Evolutionary conservation across 1,284 basidiomycete species (phyloP).

Genomic region (Sporisorium exsertum): DNA sequence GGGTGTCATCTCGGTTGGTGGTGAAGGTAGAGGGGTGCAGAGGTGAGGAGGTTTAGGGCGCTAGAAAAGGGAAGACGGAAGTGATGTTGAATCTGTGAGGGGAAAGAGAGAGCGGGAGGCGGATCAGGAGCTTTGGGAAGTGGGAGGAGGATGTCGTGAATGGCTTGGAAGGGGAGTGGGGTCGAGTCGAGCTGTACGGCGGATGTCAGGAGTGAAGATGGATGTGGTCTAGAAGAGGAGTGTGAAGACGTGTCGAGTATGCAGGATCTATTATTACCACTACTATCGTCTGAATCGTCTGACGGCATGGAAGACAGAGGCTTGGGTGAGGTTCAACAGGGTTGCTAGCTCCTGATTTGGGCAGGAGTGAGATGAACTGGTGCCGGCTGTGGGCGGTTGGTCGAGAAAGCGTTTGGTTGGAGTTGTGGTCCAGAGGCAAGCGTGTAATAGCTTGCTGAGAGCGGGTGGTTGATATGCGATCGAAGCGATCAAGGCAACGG

Average conservation of each 20-base stretch:
- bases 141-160: conserved; percentile 42
- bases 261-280: conserved; percentile 50
- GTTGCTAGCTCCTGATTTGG: conserved; percentile 48
- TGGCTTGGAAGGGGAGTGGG: conserved; percentile 23
- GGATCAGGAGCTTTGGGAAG: conserved; percentile 55
- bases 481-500: conserved; percentile 10
- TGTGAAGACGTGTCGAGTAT: conserved; percentile 21
- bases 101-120: conserved; percentile 19
- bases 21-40: conserved; percentile 50
- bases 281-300: conserved; percentile 61
- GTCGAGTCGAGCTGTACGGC: conserved; percentile 7
- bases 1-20: conserved; percentile 56
- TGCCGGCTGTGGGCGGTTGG: conserved; percentile 37
- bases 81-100: conserved; percentile 29
- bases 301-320: conserved; percentile 56
- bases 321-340: conserved; percentile 43
- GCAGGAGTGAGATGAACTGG: conserved; percentile 36
- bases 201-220: conserved; percentile 18
- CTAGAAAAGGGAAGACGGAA: conserved; percentile 24
- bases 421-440: not conserved
- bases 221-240: not conserved
- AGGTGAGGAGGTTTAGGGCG: conserved; percentile 46
- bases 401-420: not conserved
- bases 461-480: not conserved
- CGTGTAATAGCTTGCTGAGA: not conserved